Base-by-base conservation (phyloP, 164 flowering plant genomes). In the Sedum album region DNA sequence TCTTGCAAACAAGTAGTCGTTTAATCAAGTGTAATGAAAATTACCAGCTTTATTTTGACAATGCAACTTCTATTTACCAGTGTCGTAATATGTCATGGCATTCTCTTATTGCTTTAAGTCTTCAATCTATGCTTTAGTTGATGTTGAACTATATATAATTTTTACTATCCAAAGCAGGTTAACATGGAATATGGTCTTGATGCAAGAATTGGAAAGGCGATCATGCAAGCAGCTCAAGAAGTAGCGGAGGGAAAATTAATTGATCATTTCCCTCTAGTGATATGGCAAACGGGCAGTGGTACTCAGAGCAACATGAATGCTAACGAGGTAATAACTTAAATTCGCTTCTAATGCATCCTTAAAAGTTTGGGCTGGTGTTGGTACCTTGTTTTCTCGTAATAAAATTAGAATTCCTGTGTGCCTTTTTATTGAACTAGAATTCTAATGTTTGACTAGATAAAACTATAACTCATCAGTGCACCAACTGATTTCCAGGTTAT, bases 221-320 rank as follows among this genome's bases (percentile, higher is more conserved):
- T 95, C 42, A 92, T 95, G 91, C 89, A 85, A 80, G 99, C 97
- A 62, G 93, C 99, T 20, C 89, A 95, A 75, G 99, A 95, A 83
- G 99, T 95, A 35, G 83, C 96, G 0, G 97, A 95, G 68, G 99
- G 99, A 69, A 90, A 92, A 72, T 75, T 92, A 41, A 84, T 87
- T 74, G 96, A 95, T 67, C 97, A 95, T 73, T 95, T 95, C 71
- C 99, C 97, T 3, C 92, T 95, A 66, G 99, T 95, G n/a, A 86
- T 95, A 53, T 95, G 99, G 99, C 99, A 95, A 79, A 95, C 97
- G 76, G 97, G 97, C 60, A 92, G 97, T 81, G 97, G 99, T 55
- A 92, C 97, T 64, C 99, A 95, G 72, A 90, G 97, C 71, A 92
- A 92, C 81, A 95, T 95, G 99, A 95, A 95, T 73, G 97, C 99